Conservation (phyloP, 805 yeast genomes). For the Starmerella apis region DNA sequence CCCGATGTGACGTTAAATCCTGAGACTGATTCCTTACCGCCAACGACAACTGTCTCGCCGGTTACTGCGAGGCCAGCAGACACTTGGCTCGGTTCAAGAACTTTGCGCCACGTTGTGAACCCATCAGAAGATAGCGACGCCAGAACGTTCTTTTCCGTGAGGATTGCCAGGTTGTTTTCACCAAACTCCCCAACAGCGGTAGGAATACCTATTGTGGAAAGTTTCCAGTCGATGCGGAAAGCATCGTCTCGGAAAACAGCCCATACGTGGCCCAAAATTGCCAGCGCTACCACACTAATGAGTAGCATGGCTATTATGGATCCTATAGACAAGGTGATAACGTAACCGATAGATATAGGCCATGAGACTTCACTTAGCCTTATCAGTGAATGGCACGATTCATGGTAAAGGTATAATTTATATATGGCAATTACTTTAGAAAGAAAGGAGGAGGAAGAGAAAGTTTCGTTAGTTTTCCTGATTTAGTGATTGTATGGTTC, state of each 20-base stretch:
- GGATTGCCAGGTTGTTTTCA: constrained; percentile 18
- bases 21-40: constrained; percentile 13
- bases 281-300: not conserved
- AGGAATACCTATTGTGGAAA: constrained; percentile 25
- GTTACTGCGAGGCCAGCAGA: constrained; percentile 12
- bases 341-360: not conserved
- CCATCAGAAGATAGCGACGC: constrained; percentile 27
- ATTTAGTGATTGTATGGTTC: no score
- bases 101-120: constrained; percentile 27
- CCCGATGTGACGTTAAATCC: constrained; percentile 19
- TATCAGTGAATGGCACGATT: not conserved
- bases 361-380: not conserved
- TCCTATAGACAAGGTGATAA: not conserved
- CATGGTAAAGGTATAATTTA: no score
- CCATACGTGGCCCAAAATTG: constrained; percentile 11
- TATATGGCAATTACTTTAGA: no score
- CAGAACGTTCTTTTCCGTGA: constrained; percentile 24
- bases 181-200: constrained; percentile 12
- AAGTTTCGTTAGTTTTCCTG: no score
- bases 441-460: no score
- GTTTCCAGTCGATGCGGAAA: constrained; percentile 30
- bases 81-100: constrained; percentile 10
- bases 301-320: not conserved
- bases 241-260: constrained; percentile 33
- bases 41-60: constrained; percentile 10